Evolutionary conservation across 2,329 filamentous ascomycete species (phyloP).

Genomic region (Cladophialophora psammophila): DNA sequence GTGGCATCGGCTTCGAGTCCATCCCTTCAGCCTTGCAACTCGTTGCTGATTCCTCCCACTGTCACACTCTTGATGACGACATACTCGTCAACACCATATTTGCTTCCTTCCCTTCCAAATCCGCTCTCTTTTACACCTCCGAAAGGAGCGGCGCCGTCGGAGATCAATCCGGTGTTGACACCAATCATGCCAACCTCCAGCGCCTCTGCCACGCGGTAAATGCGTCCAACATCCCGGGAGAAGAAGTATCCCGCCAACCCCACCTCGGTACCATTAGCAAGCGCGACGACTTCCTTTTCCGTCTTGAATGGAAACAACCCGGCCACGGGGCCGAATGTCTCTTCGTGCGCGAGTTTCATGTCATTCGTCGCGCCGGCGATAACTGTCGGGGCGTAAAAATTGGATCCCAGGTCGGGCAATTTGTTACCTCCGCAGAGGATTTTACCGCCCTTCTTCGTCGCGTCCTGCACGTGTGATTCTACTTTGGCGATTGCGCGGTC

Average conservation of each 20-base stretch:
- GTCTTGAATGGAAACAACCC: slow-evolving; percentile 87
- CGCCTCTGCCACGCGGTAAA: slow-evolving; percentile 68
- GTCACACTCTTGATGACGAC: slow-evolving; percentile 74
- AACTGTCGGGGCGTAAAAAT: slow-evolving; percentile 91
- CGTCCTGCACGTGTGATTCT: slow-evolving; percentile 79
- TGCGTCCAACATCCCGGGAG: slow-evolving; percentile 66
- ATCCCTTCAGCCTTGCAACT: slow-evolving; percentile 56
- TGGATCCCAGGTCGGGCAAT: slow-evolving; percentile 75
- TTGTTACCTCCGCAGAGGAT: slow-evolving; percentile 77
- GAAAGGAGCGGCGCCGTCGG: slow-evolving; percentile 66
- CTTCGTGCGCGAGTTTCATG: slow-evolving; percentile 85
- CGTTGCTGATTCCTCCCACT: slow-evolving; percentile 67
- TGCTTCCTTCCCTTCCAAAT: slow-evolving; percentile 79
- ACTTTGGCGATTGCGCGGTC: slow-evolving; percentile 81
- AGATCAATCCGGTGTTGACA: slow-evolving; percentile 75
- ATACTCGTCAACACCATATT: slow-evolving; percentile 76
- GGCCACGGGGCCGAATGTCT: slow-evolving; percentile 95
- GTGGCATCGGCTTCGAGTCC: background rate
- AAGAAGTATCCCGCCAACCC: slow-evolving; percentile 96
- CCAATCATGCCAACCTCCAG: slow-evolving; percentile 60
- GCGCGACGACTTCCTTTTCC: slow-evolving; percentile 83
- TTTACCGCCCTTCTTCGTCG: slow-evolving; percentile 76
- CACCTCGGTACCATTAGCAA: slow-evolving; percentile 84
- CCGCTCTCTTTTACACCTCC: slow-evolving; percentile 84
- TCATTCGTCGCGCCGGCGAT: slow-evolving; percentile 83